These are phyloP conservation scores for Amborella trichopoda DNA, from an alignment of 164 flowering plant species.

Conservation along the genomic window DNA sequence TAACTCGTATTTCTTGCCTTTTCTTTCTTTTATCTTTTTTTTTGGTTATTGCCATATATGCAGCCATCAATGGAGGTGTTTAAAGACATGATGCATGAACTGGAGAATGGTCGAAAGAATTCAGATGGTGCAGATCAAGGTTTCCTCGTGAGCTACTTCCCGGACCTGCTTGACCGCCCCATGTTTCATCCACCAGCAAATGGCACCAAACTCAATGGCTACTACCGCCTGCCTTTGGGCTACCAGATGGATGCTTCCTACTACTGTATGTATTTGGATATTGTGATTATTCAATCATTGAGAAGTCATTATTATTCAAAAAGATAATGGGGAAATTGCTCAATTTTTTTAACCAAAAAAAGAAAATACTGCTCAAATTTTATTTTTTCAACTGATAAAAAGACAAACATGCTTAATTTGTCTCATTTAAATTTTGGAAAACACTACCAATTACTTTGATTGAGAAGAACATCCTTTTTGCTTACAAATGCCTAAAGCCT, in stretches of 20 bases:
- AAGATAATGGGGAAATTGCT: too few species aligned
- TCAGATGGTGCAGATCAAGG: slow-evolving; percentile 98
- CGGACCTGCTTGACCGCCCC: slow-evolving; percentile 75
- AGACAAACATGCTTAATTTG: too few species aligned
- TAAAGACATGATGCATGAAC: slow-evolving; percentile 61
- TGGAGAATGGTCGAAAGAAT: slow-evolving; percentile 40
- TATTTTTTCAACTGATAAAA: too few species aligned
- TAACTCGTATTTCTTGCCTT: not conserved
- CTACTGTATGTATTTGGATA: slow-evolving; percentile 53
- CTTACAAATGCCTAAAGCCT: too few species aligned
- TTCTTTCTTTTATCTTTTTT: not conserved
- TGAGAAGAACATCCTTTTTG: too few species aligned
- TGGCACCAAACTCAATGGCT: slow-evolving; percentile 62
- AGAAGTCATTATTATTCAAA: too few species aligned
- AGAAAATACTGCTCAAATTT: too few species aligned
- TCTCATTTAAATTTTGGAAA: too few species aligned
- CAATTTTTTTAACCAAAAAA: too few species aligned
- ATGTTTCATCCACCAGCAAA: slow-evolving; percentile 75
- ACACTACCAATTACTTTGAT: too few species aligned
- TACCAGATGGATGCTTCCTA: slow-evolving; percentile 99
- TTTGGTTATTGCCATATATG: slow-evolving; percentile 7
- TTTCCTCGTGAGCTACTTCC: slow-evolving; percentile 63
- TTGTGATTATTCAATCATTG: too few species aligned
- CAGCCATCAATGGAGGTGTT: slow-evolving; percentile 85
- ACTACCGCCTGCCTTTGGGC: slow-evolving; percentile 80